Conservation (phyloP, 2,329 filamentous ascomycete genomes). For the Ceratocystiopsis sp. region DNA sequence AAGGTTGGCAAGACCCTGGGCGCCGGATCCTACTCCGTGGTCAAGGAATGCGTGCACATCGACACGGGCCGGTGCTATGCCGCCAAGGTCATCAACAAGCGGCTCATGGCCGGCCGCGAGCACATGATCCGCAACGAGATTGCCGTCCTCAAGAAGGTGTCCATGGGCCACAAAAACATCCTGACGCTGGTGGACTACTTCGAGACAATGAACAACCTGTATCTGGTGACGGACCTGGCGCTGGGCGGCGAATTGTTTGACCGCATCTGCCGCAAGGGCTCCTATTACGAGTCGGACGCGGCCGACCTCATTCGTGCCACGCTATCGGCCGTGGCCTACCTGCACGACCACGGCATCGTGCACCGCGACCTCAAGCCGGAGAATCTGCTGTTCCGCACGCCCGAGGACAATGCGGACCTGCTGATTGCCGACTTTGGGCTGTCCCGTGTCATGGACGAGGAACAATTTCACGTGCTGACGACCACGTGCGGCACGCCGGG, state of each 20-base stretch:
- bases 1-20: constrained; percentile 97
- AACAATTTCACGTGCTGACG: constrained; percentile 92
- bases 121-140: constrained; percentile 99
- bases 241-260: constrained; percentile 95
- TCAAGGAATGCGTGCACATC: constrained; percentile 98
- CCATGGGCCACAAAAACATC: constrained; percentile 97
- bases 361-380: constrained; percentile 96
- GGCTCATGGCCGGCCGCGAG: constrained; percentile 89
- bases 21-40: constrained; percentile 92
- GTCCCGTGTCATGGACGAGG: constrained; percentile 95
- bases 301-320: constrained; percentile 90
- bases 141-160: constrained; percentile 91
- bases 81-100: constrained; percentile 98
- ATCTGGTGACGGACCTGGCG: constrained; percentile 91
- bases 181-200: constrained; percentile 97
- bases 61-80: constrained; percentile 97
- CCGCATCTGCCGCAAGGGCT: constrained; percentile 94
- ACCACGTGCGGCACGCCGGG: constrained; percentile 96
- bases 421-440: constrained; percentile 95
- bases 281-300: constrained; percentile 94
- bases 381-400: constrained; percentile 89
- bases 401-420: constrained; percentile 93
- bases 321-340: constrained; percentile 90
- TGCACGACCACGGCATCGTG: constrained; percentile 96
- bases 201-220: constrained; percentile 98